Conservation (phyloP, 495 filamentous ascomycete species). For the Apiosordaria backusii region DNA sequence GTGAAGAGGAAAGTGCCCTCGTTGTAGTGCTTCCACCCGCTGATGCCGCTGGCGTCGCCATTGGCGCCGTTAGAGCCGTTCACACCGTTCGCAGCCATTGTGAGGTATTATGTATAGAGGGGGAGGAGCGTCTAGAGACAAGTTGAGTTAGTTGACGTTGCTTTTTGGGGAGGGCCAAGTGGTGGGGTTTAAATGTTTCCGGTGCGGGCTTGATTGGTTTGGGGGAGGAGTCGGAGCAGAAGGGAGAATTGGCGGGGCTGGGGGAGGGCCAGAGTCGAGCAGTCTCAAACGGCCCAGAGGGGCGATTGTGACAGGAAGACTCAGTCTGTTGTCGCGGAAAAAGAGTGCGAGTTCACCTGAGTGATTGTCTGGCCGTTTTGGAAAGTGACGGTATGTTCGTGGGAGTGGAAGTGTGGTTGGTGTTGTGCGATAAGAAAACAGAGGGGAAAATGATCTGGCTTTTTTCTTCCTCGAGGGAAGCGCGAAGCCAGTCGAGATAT, state of each 20-base stretch:
- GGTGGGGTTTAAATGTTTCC: constrained; percentile 7
- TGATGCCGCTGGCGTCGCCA: constrained; percentile 34
- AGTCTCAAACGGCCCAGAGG: background rate
- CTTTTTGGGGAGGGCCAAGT: background rate
- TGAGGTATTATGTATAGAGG: constrained; percentile 28
- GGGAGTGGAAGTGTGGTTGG: background rate
- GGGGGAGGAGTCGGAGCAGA: background rate
- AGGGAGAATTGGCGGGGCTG: background rate
- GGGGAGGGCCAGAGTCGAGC: background rate
- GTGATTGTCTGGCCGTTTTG: background rate
- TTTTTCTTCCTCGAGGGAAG: background rate
- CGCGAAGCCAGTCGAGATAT: background rate
- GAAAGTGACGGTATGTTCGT: background rate
- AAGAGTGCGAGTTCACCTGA: background rate
- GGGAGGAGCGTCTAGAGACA: constrained; percentile 7
- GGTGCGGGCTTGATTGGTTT: background rate
- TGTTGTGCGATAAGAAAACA: background rate
- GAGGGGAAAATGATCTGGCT: background rate
- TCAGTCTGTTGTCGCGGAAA: background rate
- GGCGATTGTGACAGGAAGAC: background rate
- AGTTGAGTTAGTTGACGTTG: constrained; percentile 22
- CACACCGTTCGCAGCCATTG: constrained; percentile 59
- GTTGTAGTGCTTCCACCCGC: constrained; percentile 49
- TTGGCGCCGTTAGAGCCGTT: constrained; percentile 39
- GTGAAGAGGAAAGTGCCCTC: constrained; percentile 93